Evolutionary conservation across 768 basidiomycete species (phyloP).

Genomic region (Termitomyces sp.): DNA sequence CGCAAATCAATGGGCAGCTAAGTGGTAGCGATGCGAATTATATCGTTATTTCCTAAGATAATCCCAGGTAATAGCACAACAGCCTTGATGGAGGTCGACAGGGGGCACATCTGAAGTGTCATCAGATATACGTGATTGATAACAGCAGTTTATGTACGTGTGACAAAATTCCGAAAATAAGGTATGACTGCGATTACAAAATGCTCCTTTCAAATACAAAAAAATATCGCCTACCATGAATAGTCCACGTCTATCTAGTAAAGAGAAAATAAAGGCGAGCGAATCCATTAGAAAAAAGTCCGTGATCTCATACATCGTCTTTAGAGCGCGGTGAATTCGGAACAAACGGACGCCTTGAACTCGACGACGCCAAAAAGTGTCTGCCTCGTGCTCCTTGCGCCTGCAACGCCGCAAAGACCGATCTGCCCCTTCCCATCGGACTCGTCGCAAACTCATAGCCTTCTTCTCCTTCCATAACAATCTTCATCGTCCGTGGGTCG

Average conservation of each 20-base stretch:
- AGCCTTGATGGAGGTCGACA: too few species aligned
- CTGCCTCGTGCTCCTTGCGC: constrained; percentile 7
- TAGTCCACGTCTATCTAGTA: neutral
- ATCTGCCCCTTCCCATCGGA: constrained; percentile 29
- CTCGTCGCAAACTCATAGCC: constrained; percentile 41
- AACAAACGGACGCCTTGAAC: constrained; percentile 2
- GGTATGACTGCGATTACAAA: neutral
- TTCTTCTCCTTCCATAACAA: constrained; percentile 51
- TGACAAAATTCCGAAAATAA: too few species aligned
- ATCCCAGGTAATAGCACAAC: too few species aligned
- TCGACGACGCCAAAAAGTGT: constrained; percentile 9
- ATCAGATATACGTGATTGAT: too few species aligned
- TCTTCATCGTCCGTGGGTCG: constrained; percentile 45
- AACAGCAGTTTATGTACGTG: too few species aligned
- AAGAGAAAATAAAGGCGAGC: neutral
- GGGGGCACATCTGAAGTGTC: too few species aligned
- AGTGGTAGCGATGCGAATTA: too few species aligned
- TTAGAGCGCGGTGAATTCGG: constrained; percentile 7
- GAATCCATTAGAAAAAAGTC: neutral
- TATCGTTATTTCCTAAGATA: too few species aligned
- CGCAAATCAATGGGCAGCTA: too few species aligned
- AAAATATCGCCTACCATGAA: neutral
- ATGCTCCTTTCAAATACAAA: neutral
- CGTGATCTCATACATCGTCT: neutral
- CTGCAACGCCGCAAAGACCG: constrained; percentile 34